Evolutionary conservation across 441 rosid genomes (phyloP).

Genomic region (Kokia cookei): DNA sequence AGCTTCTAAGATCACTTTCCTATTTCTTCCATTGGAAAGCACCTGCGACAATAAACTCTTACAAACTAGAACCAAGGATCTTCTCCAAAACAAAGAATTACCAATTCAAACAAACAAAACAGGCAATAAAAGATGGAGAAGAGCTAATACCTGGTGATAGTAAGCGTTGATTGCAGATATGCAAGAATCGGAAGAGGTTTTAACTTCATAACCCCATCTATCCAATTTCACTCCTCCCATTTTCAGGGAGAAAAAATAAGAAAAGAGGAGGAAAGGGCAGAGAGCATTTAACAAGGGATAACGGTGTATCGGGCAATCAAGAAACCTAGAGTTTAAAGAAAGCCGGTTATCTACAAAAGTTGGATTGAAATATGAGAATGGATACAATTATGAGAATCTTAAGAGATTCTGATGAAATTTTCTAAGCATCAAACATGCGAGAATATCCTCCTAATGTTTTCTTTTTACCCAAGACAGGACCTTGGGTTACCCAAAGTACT

Average conservation of each 20-base stretch:
- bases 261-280: not conserved
- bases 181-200: conserved; percentile 57
- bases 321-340: not conserved
- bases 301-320: not conserved
- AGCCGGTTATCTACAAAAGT: not conserved
- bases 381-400: no score
- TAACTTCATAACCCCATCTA: conserved; percentile 71
- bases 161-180: conserved; percentile 62
- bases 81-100: not conserved
- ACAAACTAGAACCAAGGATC: not conserved
- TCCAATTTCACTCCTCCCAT: conserved; percentile 51
- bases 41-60: conserved; percentile 36
- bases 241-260: not conserved
- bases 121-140: not conserved
- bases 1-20: conserved; percentile 65
- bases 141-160: conserved; percentile 49
- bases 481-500: no score
- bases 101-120: not conserved
- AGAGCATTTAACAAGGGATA: not conserved
- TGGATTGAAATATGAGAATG: no score
- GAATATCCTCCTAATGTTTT: no score
- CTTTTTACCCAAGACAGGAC: no score
- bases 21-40: conserved; percentile 58
- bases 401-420: no score
- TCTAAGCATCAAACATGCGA: no score